phyloP scores from a whole-genome alignment of 2,329 filamentous ascomycete species.

The Fonsecaea multimorphosa region DNA sequence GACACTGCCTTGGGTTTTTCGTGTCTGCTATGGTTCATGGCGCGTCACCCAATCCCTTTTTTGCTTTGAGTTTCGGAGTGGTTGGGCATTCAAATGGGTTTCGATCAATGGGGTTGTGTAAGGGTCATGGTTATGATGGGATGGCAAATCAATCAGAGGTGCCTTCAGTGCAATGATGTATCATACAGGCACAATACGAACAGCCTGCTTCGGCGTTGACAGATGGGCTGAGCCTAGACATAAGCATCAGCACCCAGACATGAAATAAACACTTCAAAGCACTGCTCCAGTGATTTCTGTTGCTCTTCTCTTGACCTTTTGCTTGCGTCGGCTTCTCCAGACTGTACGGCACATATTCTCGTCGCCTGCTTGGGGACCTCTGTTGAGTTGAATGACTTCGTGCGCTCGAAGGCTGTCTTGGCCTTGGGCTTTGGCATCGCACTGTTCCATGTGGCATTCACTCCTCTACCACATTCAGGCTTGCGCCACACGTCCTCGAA shows the following conservation, averaged over 20 bases:
- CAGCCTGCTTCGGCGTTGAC: slow-evolving; percentile 34
- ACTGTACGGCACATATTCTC: too few relatives aligned
- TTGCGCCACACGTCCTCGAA: too few relatives aligned
- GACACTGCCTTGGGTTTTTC: slow-evolving; percentile 26
- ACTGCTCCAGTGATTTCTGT: not conserved
- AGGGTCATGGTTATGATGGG: slow-evolving; percentile 38
- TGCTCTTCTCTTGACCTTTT: not conserved
- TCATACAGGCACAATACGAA: slow-evolving; percentile 37
- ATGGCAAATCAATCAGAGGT: slow-evolving; percentile 34
- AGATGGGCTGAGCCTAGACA: slow-evolving; percentile 32
- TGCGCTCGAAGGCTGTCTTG: too few relatives aligned
- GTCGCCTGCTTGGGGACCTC: too few relatives aligned
- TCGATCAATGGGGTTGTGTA: slow-evolving; percentile 33
- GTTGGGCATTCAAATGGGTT: slow-evolving; percentile 37
- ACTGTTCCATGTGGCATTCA: too few relatives aligned
- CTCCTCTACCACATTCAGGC: too few relatives aligned
- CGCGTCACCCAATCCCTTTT: slow-evolving; percentile 26
- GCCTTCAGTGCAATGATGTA: slow-evolving; percentile 34
- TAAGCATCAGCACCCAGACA: slow-evolving; percentile 30
- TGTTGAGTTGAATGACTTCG: too few relatives aligned
- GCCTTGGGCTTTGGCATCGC: too few relatives aligned
- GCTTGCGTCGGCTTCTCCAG: not conserved
- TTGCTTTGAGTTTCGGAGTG: slow-evolving; percentile 38
- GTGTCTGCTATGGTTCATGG: slow-evolving; percentile 27
- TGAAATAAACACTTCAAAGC: slow-evolving; percentile 34